A percentile compares a stretch with the other conserved stretches of the same genome.
These are phyloP conservation scores for Rhododendron mucronatum DNA, from an alignment of 148 eudicot genomes.

Conservation along the genomic window DNA sequence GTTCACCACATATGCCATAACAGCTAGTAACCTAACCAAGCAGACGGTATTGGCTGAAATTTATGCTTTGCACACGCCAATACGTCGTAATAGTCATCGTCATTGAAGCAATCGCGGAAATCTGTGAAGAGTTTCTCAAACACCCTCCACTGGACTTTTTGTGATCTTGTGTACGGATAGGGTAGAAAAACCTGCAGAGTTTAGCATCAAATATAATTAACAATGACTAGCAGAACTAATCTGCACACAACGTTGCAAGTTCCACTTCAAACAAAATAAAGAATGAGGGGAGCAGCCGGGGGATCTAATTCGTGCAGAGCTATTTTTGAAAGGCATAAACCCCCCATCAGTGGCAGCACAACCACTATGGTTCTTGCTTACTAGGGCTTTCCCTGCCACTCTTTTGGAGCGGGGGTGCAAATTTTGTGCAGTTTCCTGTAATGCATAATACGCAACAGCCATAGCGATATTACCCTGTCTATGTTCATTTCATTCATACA, in stretches of 20 bases:
- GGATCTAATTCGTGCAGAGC: not conserved
- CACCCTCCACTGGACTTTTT: slow-evolving; percentile 63
- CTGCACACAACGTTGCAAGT: not conserved
- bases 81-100: slow-evolving; percentile 50
- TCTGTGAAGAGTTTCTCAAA: slow-evolving; percentile 83
- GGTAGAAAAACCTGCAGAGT: slow-evolving; percentile 55
- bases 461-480: not conserved
- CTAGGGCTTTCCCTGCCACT: not conserved
- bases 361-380: not conserved
- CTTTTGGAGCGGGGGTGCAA: not conserved
- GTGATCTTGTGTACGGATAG: slow-evolving; percentile 66
- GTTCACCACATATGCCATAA: not conserved
- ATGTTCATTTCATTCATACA: not conserved
- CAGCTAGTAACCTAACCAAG: slow-evolving; percentile 68
- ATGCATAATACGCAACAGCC: not conserved
- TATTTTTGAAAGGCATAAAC: not conserved
- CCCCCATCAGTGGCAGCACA: not conserved
- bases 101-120: slow-evolving; percentile 62
- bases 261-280: not conserved
- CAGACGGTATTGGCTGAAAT: slow-evolving; percentile 64
- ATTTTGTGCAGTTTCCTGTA: not conserved
- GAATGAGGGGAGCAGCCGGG: not conserved
- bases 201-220: not conserved
- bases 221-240: not conserved
- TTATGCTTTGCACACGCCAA: slow-evolving; percentile 57